Base-by-base conservation (phyloP, 1,139 yeast genomes). In the Yamadazyma trypodendri region DNA sequence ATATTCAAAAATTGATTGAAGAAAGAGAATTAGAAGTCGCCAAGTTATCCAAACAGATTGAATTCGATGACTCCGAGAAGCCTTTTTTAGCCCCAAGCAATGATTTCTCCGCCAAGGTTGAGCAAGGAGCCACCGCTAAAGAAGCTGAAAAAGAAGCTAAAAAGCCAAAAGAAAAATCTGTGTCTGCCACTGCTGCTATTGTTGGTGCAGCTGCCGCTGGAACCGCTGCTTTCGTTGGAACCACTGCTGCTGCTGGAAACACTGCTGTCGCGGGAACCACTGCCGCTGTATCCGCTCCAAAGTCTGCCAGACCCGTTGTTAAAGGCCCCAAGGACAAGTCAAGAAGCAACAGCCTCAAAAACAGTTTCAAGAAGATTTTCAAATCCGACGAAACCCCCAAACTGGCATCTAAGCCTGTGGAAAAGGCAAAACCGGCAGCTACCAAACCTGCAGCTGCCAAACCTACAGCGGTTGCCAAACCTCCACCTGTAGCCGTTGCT, bases 21-120 rank as follows among this genome's bases (percentile, higher is more conserved):
- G 61, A 56, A 14, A 54, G 72, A 40, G 71, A 67, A 44, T 46
- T 57, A 32, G 70, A 66, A 46, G 67, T 64, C 28, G 56, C 65
- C 7, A 54, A 50, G 35, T 64, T 64, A 42, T 49, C 67, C 17
- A 57, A 58, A 40, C 65, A 63, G 47, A 62, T 64, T 39, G 66
- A 62, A 42, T 53, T 54, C 33, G 68, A 63, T 41, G 68, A 61
- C 39, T 45, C 49, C 24, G 65, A 60, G 33, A 49, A 56, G 40
- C 41, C 31, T 33, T 33, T 33, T 33, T 33, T 33, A 33, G 36
- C 20, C 10, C 36, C 31, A 25, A 33, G 36, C 36, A 33, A 33
- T 33, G 36, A 33, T 13, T 25, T 27, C 21, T 33, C 35, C 13
- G 27, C 35, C 30, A 33, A 33, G 25, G 35, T 25, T 15, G 31